A percentile compares a stretch with the other conserved stretches of the same genome.
Evolutionary conservation across 768 basidiomycete genomes (phyloP).

Genomic region (Podaxis sp.): DNA sequence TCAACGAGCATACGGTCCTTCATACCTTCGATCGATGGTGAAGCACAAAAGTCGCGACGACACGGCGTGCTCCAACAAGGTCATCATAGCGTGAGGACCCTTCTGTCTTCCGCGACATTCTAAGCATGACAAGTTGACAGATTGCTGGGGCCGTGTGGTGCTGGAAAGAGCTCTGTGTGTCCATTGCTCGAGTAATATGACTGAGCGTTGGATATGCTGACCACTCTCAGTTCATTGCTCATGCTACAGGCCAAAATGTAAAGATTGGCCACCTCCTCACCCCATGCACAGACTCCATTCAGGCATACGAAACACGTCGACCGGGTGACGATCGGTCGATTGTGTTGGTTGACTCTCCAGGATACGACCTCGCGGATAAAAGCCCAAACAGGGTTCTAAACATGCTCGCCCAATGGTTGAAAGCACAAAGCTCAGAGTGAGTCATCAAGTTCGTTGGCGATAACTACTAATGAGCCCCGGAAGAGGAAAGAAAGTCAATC

Average conservation of each 20-base stretch:
- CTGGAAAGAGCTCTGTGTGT: conserved; percentile 12
- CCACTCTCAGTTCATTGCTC: conserved; percentile 6
- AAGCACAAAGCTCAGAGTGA: conserved; percentile 7
- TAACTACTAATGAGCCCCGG: neutral
- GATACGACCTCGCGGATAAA: conserved; percentile 13
- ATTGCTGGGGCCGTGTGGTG: conserved; percentile 10
- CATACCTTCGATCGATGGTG: neutral
- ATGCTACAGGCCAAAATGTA: conserved; percentile 11
- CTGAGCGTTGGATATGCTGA: neutral
- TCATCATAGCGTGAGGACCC: conserved; percentile 11
- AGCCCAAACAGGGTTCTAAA: conserved; percentile 12
- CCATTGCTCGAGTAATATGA: neutral
- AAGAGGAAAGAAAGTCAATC: conserved; percentile 1
- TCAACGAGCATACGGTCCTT: neutral
- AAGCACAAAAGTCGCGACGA: neutral
- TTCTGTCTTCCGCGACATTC: neutral
- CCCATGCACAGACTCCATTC: conserved; percentile 8
- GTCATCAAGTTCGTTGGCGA: neutral
- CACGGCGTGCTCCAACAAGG: neutral
- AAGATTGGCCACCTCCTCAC: conserved; percentile 9
- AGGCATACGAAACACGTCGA: conserved; percentile 2
- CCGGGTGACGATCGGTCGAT: neutral
- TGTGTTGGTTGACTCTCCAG: conserved; percentile 10
- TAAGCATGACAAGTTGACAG: neutral
- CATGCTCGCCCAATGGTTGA: conserved; percentile 14